These are phyloP conservation scores for Malus hybrid DNA, from an alignment of 331 rosid genomes.

Conservation along the genomic window DNA sequence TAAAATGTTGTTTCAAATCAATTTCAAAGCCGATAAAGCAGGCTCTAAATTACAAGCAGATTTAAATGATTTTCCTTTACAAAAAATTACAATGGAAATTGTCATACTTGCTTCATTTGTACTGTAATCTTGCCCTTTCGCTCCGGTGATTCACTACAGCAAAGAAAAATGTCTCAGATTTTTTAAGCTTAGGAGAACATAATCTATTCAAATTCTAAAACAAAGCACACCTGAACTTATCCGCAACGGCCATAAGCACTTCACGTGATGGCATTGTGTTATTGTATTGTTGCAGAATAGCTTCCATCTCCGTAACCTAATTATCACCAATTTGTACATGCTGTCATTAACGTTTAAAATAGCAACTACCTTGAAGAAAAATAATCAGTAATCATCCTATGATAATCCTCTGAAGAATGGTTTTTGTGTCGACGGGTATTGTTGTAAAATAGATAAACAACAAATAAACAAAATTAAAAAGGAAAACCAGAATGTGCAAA, in stretches of 20 bases:
- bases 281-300: conserved; percentile 69
- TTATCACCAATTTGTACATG: neutral
- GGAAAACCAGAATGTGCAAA: too few relatives aligned
- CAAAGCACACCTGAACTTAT: conserved; percentile 75
- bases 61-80: neutral
- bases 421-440: neutral
- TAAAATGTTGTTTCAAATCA: conserved; percentile 62
- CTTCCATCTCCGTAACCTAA: conserved; percentile 90
- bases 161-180: conserved; percentile 12
- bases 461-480: too few relatives aligned
- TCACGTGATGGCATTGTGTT: conserved; percentile 86
- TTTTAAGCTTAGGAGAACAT: neutral
- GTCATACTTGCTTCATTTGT: conserved; percentile 92
- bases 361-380: neutral
- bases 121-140: conserved; percentile 89
- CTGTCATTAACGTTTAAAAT: neutral
- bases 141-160: conserved; percentile 61
- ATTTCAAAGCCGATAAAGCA: conserved; percentile 75
- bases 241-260: conserved; percentile 67
- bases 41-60: conserved; percentile 20
- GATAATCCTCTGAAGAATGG: neutral
- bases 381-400: neutral
- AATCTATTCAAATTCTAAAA: neutral
- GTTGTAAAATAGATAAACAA: too few relatives aligned
- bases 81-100: neutral